Base-by-base conservation (phyloP, 1,284 basidiomycete genomes). In the Bondarzewia mesenterica region DNA sequence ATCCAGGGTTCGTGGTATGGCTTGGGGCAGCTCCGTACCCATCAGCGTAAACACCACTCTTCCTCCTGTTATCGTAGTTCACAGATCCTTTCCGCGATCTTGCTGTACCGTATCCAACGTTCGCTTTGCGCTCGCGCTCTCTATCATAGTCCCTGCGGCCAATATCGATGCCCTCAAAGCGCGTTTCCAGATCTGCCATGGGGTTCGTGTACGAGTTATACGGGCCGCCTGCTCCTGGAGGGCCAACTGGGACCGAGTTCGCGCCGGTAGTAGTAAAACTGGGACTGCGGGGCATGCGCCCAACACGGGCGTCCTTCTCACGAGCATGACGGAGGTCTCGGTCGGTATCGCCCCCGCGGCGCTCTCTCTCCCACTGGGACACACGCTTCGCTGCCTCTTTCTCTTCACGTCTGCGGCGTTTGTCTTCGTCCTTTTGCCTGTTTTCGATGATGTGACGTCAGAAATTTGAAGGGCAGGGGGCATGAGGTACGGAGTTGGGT, bases 241-340 rank as follows among this genome's bases (percentile, higher is more conserved):
- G 57, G 27, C 52, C 52, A 21, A 25, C 47, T 22, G n/a, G n/a
- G n/a, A n/a, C n/a, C n/a, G n/a, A n/a, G n/a, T n/a, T n/a, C n/a
- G n/a, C n/a, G n/a, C n/a, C n/a, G 10, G 29, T 12, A 7, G n/a
- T n/a, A 32, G 29, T 61, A 10, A n/a, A 32, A 37, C 48, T 56
- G 50, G 26, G 51, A 44, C 46, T 49, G 52, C 50, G 49, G 54
- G 47, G 55, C 3, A 59, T 60, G 38, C 58, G 57, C 16, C 57
- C 59, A 21, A 52, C 57, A 47, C 74, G 66, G 3, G 70, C 66
- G 57, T 82, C 80, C 44, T 67, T 70, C 50, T 78, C 79, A 40
- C 76, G 73, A 26, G 73, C 74, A 44, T 69, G 64, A 44, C 73
- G 73, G 26, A 78, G 63, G 20, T 80, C 77, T 32, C 68, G 65